Base-by-base conservation (phyloP, 225 moss, liverwort and hornwort species). In the Bryum argenteum region DNA sequence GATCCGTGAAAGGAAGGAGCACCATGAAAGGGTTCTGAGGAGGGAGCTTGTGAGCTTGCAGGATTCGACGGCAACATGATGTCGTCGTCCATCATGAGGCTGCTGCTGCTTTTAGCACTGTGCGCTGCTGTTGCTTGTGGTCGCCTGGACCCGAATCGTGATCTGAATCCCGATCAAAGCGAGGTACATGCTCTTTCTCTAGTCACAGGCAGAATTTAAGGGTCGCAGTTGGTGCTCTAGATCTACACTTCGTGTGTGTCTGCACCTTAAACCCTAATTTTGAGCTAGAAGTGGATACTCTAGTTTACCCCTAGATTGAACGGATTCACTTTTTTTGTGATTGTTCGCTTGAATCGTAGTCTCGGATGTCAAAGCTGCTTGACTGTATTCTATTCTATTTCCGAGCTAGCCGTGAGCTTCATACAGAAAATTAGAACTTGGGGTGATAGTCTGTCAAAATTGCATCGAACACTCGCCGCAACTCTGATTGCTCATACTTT, bases 21-120 rank as follows among this genome's bases (percentile, higher is more conserved):
- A n/a, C 39, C 63, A 77, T 77, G 77, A 69, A 14, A 26, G 52
- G 24, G 43, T 57, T 58, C 48, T 58, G 41, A 71, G 71, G 24
- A 40, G 24, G 52, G 2, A 1, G 52, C 11, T n/a, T n/a, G n/a
- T n/a, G 56, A 63, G 63, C 47, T 22, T 77, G 71, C 63, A 23
- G 50, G 58, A 65, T 66, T 21, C 28, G 24, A 54, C 54, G 28
- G 16, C 47, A 47, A 47, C 77, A 66, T 52, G 9, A 71, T 71
- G 77, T 65, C 59, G 51, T 51, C 58, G 16, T 26, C 26, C 41
- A 13, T 77, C 58, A 40, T 11, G 10, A 59, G 28, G 42, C 42
- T 60, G 1, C 41, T 71, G 15, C 58, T 71, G 43, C 15, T 71
- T 50, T 65, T 77, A 47, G 51, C 60, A 21, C 11, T 77, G 8